Conservation (phyloP, 2,329 filamentous ascomycete species). For the Cladosporium velox region DNA sequence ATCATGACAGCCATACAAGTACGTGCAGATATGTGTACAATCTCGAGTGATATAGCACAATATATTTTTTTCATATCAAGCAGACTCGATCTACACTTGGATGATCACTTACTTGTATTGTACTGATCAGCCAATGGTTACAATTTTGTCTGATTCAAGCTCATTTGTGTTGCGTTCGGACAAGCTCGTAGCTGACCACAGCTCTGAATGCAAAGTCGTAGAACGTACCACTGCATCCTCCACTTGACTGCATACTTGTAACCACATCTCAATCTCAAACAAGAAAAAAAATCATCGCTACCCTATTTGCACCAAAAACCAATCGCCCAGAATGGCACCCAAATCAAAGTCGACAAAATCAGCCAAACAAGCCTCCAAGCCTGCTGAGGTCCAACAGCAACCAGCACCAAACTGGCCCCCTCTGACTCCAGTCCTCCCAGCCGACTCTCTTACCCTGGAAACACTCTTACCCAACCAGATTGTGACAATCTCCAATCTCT, state of each 20-base stretch:
- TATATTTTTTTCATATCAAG: neutral
- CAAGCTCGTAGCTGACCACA: neutral
- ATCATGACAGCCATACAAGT: neutral
- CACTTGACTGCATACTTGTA: neutral
- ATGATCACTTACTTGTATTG: neutral
- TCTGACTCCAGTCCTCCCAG: conserved; percentile 68
- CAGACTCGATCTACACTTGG: neutral
- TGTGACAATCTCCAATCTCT: conserved; percentile 71
- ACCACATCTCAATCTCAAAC: neutral
- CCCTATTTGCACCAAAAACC: neutral
- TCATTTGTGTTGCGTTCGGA: neutral
- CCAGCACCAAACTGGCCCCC: conserved; percentile 66
- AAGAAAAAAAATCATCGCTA: neutral
- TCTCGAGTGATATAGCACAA: neutral
- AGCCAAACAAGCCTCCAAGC: conserved; percentile 17
- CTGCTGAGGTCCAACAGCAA: conserved; percentile 23
- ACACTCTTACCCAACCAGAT: conserved; percentile 66
- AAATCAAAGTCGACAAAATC: conserved; percentile 25
- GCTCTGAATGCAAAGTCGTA: neutral
- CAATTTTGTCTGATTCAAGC: neutral
- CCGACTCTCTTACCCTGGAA: conserved; percentile 63
- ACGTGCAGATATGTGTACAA: neutral
- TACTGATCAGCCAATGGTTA: neutral
- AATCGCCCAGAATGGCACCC: conserved; percentile 24
- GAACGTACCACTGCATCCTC: neutral